Percentiles rank a stretch among this genome's conserved stretches.
phyloP scores from a whole-genome alignment of 768 basidiomycete genomes.

The Austroboletus eburneus region DNA sequence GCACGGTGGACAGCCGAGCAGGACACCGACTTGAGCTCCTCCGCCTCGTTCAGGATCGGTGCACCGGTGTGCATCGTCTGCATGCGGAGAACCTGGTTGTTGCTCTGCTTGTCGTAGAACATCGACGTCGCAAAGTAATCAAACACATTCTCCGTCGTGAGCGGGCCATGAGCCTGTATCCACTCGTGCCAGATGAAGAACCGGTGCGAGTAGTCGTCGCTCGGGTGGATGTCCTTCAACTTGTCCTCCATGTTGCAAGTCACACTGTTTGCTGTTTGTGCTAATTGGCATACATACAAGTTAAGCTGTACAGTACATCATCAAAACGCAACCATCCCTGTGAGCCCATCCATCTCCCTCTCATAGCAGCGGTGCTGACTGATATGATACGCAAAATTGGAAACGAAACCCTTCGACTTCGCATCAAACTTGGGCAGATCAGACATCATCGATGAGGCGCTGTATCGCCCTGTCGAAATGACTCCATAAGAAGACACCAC shows the following conservation, averaged over 20 bases:
- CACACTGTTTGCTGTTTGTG: neutral
- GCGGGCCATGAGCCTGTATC: constrained; percentile 80
- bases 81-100: constrained; percentile 90
- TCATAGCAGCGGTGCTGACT: constrained; percentile 65
- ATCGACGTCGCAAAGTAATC: constrained; percentile 89
- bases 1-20: neutral
- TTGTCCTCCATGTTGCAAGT: constrained; percentile 40
- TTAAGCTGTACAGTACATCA: too few relatives aligned
- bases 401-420: constrained; percentile 48
- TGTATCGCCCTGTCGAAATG: constrained; percentile 56
- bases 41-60: constrained; percentile 73
- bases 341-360: constrained; percentile 57
- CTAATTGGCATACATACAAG: too few relatives aligned
- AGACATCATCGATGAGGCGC: constrained; percentile 29
- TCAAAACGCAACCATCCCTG: constrained; percentile 45
- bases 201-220: constrained; percentile 75
- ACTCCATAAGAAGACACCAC: constrained; percentile 59
- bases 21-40: constrained; percentile 63
- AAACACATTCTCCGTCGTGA: constrained; percentile 74
- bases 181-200: constrained; percentile 93
- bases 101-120: constrained; percentile 94
- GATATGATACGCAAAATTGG: constrained; percentile 57
- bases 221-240: constrained; percentile 60
- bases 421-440: constrained; percentile 43
- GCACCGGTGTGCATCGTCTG: constrained; percentile 86